phyloP scores from a whole-genome alignment of 768 basidiomycete species.

The Suillus americanus region DNA sequence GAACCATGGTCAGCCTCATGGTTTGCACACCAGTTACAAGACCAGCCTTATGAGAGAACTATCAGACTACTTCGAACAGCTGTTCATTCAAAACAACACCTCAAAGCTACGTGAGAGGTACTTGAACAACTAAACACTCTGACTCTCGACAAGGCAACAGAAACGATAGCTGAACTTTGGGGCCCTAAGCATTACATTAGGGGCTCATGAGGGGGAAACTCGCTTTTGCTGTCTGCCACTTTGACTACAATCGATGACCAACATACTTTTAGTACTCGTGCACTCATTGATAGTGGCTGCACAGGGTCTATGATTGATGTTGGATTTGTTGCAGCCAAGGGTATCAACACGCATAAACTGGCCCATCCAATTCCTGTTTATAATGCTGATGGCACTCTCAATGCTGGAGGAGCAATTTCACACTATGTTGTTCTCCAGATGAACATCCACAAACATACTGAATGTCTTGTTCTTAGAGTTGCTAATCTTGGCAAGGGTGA shows the following conservation, averaged over 20 bases:
- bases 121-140: constrained; percentile 1
- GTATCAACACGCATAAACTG: constrained; percentile 5
- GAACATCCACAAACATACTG: neutral
- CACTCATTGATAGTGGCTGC: constrained; percentile 21
- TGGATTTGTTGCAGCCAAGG: constrained; percentile 10
- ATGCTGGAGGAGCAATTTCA: constrained; percentile 14
- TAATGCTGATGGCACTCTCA: constrained; percentile 17
- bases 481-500: constrained; percentile 6
- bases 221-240: too few species aligned
- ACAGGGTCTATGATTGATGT: constrained; percentile 23
- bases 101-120: neutral
- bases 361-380: constrained; percentile 16
- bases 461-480: neutral
- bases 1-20: constrained; percentile 9
- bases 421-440: constrained; percentile 6
- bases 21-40: constrained; percentile 3
- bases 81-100: neutral
- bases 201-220: too few species aligned
- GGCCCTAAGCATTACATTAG: constrained; percentile 3
- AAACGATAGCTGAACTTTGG: constrained; percentile 11
- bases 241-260: neutral
- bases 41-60: constrained; percentile 1
- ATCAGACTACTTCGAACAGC: constrained; percentile 3
- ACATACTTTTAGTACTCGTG: neutral
- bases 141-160: neutral